Conservation (phyloP, 345 rosid genomes). For the Melastoma malabathricum region DNA sequence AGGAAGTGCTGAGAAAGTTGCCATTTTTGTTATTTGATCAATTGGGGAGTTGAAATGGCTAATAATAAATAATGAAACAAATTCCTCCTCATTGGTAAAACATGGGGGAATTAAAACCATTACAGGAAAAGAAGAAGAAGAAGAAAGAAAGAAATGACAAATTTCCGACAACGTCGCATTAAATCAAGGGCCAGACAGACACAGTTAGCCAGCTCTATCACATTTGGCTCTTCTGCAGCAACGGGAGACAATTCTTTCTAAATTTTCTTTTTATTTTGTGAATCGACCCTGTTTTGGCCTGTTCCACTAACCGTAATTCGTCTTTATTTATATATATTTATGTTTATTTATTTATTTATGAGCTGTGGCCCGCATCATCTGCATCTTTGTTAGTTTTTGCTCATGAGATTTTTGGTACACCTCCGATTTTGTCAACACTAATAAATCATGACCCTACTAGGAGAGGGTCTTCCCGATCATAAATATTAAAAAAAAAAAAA, state of each 20-base stretch:
- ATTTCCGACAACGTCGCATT: conserved; percentile 19
- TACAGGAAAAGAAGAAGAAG: neutral
- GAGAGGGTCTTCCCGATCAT: too few relatives aligned
- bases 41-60: neutral
- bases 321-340: too few relatives aligned
- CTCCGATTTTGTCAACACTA: too few relatives aligned
- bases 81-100: conserved; percentile 1
- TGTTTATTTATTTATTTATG: too few relatives aligned
- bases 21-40: neutral
- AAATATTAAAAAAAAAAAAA: too few relatives aligned
- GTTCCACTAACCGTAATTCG: too few relatives aligned
- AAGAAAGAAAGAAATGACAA: neutral
- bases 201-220: conserved; percentile 23
- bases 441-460: too few relatives aligned
- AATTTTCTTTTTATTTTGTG: neutral
- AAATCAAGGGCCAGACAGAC: conserved; percentile 21
- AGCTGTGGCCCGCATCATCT: too few relatives aligned
- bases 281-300: too few relatives aligned
- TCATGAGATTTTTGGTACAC: too few relatives aligned
- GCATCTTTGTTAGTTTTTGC: too few relatives aligned
- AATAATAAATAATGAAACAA: neutral
- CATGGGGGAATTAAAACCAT: conserved; percentile 5
- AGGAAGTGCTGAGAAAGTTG: too few relatives aligned
- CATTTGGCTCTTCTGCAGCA: conserved; percentile 16
- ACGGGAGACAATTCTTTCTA: conserved; percentile 11